A percentile compares a stretch with the other conserved stretches of the same genome.
Evolutionary conservation across 805 yeast species (phyloP).

Genomic region (Jamesozyma spencerorum): DNA sequence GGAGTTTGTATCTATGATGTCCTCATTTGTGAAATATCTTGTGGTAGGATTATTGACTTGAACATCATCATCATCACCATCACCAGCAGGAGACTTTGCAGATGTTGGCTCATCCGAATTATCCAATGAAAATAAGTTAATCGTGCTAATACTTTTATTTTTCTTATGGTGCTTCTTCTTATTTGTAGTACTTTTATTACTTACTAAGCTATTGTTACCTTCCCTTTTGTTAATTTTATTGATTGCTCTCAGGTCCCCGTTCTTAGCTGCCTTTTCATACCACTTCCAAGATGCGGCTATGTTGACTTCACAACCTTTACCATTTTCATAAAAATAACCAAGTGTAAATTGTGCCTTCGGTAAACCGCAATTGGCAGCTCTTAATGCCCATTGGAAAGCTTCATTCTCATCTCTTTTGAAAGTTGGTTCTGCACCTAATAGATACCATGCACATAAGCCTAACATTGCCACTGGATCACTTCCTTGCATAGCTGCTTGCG

Average conservation of each 20-base stretch:
- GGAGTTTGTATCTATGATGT: too few species aligned
- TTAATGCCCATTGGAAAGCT: conserved; percentile 89
- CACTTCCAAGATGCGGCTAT: conserved; percentile 53
- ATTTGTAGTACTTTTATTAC: neutral
- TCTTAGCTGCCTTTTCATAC: conserved; percentile 66
- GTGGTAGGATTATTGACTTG: neutral
- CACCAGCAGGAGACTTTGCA: too few species aligned
- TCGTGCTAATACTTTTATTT: conserved; percentile 14
- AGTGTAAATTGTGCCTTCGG: conserved; percentile 80
- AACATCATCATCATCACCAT: neutral
- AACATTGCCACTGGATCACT: conserved; percentile 77
- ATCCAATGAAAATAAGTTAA: conserved; percentile 17
- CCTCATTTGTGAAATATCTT: too few species aligned
- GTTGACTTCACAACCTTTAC: conserved; percentile 71
- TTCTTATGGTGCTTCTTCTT: conserved; percentile 10
- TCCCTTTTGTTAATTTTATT: conserved; percentile 23
- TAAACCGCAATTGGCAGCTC: conserved; percentile 68
- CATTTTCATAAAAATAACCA: conserved; percentile 77
- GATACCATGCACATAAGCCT: conserved; percentile 93
- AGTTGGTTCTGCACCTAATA: conserved; percentile 82
- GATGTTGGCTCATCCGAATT: neutral
- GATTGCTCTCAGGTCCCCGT: conserved; percentile 44
- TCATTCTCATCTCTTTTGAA: conserved; percentile 70
- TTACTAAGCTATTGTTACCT: neutral
- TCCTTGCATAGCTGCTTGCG: conserved; percentile 81